Percentiles rank a stretch among this genome's conserved stretches.
Conservation (phyloP, 306 rosid genomes). For the Quercus rubra region DNA sequence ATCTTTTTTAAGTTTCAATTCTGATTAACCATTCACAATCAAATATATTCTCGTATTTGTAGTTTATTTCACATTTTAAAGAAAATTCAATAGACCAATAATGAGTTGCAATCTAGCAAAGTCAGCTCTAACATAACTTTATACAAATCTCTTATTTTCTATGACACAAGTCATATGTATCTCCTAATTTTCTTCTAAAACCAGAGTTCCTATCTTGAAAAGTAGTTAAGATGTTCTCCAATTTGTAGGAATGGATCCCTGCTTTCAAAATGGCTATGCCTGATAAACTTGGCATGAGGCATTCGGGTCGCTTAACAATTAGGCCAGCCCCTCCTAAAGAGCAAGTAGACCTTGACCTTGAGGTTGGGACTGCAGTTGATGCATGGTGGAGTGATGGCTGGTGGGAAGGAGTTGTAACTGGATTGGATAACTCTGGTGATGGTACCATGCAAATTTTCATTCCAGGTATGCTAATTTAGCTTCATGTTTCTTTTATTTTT, state of each 20-base stretch:
- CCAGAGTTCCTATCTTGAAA: conserved; percentile 2
- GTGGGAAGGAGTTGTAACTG: conserved; percentile 95
- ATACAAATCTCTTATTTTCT: not conserved
- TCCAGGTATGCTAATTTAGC: conserved; percentile 55
- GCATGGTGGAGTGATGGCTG: conserved; percentile 99
- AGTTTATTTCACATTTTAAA: not conserved
- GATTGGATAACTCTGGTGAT: conserved; percentile 38
- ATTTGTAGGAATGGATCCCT: conserved; percentile 85
- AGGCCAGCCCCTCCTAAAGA: conserved; percentile 68
- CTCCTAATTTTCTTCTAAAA: not conserved
- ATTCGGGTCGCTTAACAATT: conserved; percentile 59
- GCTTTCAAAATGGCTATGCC: conserved; percentile 75
- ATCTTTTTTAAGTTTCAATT: not conserved
- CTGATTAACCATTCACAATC: not conserved
- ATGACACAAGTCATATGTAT: not conserved
- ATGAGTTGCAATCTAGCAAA: not conserved
- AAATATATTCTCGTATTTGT: not conserved
- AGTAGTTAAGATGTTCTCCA: conserved; percentile 10
- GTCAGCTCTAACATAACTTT: not conserved
- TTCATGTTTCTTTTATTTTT: not conserved
- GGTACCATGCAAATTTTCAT: conserved; percentile 59
- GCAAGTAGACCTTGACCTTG: conserved; percentile 40
- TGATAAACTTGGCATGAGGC: conserved; percentile 88
- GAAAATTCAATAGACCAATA: not conserved
- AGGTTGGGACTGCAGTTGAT: conserved; percentile 77